Percentiles rank a stretch among this genome's conserved stretches.
These are phyloP conservation scores for Sungouiozyma ichnusensis DNA, from an alignment of 805 yeast species.

Conservation along the genomic window DNA sequence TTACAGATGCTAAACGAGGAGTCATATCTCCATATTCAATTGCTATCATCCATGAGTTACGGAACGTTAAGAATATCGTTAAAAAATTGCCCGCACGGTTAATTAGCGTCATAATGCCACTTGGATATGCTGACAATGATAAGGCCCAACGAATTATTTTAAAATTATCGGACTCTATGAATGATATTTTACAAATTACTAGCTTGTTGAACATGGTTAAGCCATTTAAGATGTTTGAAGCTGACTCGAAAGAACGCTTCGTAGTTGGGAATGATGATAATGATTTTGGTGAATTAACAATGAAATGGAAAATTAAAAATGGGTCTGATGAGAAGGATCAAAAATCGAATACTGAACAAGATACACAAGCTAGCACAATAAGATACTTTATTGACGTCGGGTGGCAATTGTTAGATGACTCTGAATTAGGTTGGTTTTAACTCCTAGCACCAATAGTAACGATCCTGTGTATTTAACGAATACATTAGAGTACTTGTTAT, in stretches of 20 bases:
- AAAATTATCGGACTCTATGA: slow-evolving; percentile 25
- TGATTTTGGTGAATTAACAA: slow-evolving; percentile 2
- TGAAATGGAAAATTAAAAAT: slow-evolving; percentile 6
- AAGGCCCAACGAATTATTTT: slow-evolving; percentile 23
- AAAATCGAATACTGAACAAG: slow-evolving; percentile 3
- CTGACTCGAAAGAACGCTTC: slow-evolving; percentile 6
- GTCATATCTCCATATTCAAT: slow-evolving; percentile 25
- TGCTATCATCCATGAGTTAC: slow-evolving; percentile 19
- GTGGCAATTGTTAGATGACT: slow-evolving; percentile 24
- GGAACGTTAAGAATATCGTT: slow-evolving; percentile 20
- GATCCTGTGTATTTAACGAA: background rate
- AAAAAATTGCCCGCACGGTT: slow-evolving; percentile 25
- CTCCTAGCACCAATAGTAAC: background rate
- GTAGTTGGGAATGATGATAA: slow-evolving; percentile 3
- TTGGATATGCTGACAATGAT: slow-evolving; percentile 9
- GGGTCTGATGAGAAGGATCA: slow-evolving; percentile 1
- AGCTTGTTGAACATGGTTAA: slow-evolving; percentile 22
- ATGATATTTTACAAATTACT: slow-evolving; percentile 25
- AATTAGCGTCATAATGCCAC: slow-evolving; percentile 21
- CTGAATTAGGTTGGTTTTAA: slow-evolving; percentile 26
- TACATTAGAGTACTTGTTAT: background rate
- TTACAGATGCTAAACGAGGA: slow-evolving; percentile 14
- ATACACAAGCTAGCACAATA: slow-evolving; percentile 4
- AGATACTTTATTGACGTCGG: slow-evolving; percentile 16
- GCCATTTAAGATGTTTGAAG: slow-evolving; percentile 23